Percentiles rank a stretch among this genome's conserved stretches.
phyloP scores from a whole-genome alignment of 768 basidiomycete species.

The Chalciporus pseudorubinellus region DNA sequence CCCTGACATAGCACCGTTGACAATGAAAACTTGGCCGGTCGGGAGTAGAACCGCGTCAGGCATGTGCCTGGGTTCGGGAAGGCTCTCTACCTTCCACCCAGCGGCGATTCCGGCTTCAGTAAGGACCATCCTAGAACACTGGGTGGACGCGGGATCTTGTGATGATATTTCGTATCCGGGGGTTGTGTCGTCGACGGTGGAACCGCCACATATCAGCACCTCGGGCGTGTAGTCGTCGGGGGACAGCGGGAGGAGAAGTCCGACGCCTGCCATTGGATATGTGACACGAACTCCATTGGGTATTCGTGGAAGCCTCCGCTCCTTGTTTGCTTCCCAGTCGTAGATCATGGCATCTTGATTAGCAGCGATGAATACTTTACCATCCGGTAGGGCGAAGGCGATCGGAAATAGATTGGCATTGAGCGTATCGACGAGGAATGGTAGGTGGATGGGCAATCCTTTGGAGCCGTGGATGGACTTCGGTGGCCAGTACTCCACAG shows the following conservation, averaged over 20 bases:
- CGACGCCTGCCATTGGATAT: constrained; percentile 80
- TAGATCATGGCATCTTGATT: constrained; percentile 80
- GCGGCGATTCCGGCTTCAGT: constrained; percentile 58
- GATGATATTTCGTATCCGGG: constrained; percentile 65
- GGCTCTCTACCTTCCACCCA: constrained; percentile 75
- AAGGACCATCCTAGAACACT: constrained; percentile 69
- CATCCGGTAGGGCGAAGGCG: constrained; percentile 68
- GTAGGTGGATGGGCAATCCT: constrained; percentile 62
- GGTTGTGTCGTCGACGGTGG: constrained; percentile 57
- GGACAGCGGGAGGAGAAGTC: constrained; percentile 66
- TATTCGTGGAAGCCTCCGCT: constrained; percentile 59
- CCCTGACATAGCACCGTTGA: constrained; percentile 73
- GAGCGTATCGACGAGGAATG: constrained; percentile 67
- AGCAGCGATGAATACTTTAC: constrained; percentile 70
- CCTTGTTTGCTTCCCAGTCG: constrained; percentile 64
- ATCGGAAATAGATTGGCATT: constrained; percentile 85
- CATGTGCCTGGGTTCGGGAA: constrained; percentile 76
- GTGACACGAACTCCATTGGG: constrained; percentile 80
- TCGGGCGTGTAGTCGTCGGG: constrained; percentile 66
- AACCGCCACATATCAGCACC: constrained; percentile 77
- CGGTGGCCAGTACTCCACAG: constrained; percentile 79
- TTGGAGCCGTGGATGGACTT: constrained; percentile 67
- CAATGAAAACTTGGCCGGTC: constrained; percentile 67
- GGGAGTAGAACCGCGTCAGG: constrained; percentile 80
- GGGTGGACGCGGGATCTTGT: constrained; percentile 67